Evolutionary conservation across 169 alveolate species (phyloP).

Genomic region (Cryptosporidium tyzzeri): DNA sequence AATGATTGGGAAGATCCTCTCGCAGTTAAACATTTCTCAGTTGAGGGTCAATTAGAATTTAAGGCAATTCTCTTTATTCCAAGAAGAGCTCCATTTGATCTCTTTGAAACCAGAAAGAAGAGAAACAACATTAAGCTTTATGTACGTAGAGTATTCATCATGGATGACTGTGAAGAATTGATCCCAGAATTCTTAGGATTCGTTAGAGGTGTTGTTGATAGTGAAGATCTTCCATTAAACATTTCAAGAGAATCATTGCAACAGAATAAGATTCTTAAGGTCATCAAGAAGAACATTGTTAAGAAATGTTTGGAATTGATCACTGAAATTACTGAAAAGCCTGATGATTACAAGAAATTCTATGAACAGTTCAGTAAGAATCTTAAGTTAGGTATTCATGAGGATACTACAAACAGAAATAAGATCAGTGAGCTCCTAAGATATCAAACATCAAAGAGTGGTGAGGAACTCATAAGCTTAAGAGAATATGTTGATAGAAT

Average conservation of each 20-base stretch:
- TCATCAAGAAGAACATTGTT: conserved; percentile 96
- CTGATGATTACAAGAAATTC: conserved; percentile 99
- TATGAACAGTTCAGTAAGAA: conserved; percentile 99
- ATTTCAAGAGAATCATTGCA: conserved; percentile 98
- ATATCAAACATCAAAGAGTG: conserved; percentile 97
- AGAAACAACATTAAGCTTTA: conserved; percentile 98
- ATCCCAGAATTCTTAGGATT: conserved; percentile 99
- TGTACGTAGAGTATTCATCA: conserved; percentile 99
- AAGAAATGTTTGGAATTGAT: conserved; percentile 99
- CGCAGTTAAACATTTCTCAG: conserved; percentile 98
- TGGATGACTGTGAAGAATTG: conserved; percentile 99
- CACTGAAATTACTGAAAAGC: conserved; percentile 97
- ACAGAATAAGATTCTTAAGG: conserved; percentile 98
- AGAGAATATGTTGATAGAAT: conserved; percentile 98
- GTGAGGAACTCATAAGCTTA: conserved; percentile 97
- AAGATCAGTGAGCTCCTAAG: conserved; percentile 96
- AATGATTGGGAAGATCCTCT: conserved; percentile 99
- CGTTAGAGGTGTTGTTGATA: conserved; percentile 99
- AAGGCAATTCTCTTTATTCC: conserved; percentile 99
- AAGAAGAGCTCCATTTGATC: conserved; percentile 99
- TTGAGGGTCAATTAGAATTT: conserved; percentile 99
- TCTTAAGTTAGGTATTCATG: conserved; percentile 99
- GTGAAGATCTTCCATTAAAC: conserved; percentile 99
- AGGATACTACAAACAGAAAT: conserved; percentile 96
- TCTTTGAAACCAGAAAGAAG: conserved; percentile 99